These are phyloP conservation scores for Neotropicomus parvogracilis DNA, from an alignment of 1,284 basidiomycete species.

Conservation along the genomic window DNA sequence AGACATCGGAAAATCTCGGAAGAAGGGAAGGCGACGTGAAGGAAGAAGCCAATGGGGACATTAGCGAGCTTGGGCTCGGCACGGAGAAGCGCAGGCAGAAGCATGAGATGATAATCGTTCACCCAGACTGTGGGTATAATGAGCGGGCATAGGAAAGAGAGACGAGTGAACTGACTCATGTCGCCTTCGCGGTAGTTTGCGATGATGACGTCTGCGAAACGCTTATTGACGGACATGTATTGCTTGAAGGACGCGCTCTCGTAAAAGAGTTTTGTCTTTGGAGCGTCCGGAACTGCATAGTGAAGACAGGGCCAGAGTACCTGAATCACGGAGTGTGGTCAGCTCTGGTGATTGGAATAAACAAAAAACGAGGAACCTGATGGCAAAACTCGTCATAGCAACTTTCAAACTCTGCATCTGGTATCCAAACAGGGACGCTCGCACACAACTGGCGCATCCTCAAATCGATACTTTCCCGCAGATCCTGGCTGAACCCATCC, in stretches of 20 bases:
- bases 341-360: not conserved
- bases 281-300: conserved; percentile 82
- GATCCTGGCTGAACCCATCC: conserved; percentile 54
- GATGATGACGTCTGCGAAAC: conserved; percentile 77
- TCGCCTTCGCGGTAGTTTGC: conserved; percentile 76
- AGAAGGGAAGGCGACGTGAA: conserved; percentile 85
- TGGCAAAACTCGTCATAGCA: conserved; percentile 89
- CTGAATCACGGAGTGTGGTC: conserved; percentile 28
- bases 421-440: conserved; percentile 78
- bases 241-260: conserved; percentile 75
- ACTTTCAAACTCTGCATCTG: conserved; percentile 68
- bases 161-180: conserved; percentile 45
- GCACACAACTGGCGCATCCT: conserved; percentile 56
- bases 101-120: conserved; percentile 85
- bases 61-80: conserved; percentile 43
- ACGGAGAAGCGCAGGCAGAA: conserved; percentile 76
- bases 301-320: conserved; percentile 88
- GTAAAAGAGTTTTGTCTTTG: conserved; percentile 78
- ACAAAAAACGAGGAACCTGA: conserved; percentile 43
- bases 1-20: conserved; percentile 88
- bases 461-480: conserved; percentile 57
- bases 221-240: conserved; percentile 79
- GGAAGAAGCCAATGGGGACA: conserved; percentile 82
- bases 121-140: conserved; percentile 53
- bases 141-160: not conserved